Percentiles rank a stretch among this genome's conserved stretches.
Conservation (phyloP, 73 alveolate species). For the Symbiodinium pilosum region DNA sequence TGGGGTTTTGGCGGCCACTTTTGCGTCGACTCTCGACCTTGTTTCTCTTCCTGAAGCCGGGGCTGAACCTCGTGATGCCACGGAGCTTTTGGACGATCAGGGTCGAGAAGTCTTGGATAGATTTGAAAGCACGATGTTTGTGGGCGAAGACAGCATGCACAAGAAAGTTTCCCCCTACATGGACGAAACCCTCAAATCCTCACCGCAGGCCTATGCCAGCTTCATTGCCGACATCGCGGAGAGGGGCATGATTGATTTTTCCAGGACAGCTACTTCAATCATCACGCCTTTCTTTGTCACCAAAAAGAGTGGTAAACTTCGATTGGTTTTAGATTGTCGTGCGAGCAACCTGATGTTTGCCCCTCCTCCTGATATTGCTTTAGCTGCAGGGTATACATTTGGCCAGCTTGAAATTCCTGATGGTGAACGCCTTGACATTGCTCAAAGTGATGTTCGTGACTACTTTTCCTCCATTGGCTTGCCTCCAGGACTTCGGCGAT, state of each 20-base stretch:
- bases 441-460: constrained; percentile 35
- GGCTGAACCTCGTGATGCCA: neutral
- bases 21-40: neutral
- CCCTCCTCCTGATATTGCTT: neutral
- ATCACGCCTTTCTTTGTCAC: constrained; percentile 19
- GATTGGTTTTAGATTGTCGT: constrained; percentile 7
- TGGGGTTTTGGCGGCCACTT: neutral
- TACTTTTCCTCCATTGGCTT: neutral
- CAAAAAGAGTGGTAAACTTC: neutral
- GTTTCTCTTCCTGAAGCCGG: neutral
- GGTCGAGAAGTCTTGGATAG: constrained; percentile 19
- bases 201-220: neutral
- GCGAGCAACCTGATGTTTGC: neutral
- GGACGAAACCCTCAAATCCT: constrained; percentile 3
- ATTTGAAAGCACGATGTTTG: neutral
- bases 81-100: neutral
- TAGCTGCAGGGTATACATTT: neutral
- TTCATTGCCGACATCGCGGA: neutral
- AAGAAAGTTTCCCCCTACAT: neutral
- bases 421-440: neutral
- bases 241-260: constrained; percentile 4
- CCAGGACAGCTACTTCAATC: neutral
- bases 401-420: neutral
- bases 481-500: neutral
- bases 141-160: neutral